These are phyloP conservation scores for Ogataea methylovora DNA, from an alignment of 805 yeast genomes.

Conservation along the genomic window DNA sequence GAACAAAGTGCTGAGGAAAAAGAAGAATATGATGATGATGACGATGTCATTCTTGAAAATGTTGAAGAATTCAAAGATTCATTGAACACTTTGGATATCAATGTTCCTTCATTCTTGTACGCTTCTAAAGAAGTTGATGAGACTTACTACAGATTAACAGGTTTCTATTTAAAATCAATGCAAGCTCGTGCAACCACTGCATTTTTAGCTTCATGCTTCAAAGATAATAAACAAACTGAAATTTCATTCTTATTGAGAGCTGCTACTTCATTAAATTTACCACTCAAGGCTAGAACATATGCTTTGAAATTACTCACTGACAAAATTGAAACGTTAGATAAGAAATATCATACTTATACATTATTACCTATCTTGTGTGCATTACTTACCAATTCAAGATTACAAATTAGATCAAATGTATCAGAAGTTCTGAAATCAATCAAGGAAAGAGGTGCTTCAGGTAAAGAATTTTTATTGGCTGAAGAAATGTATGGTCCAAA, in stretches of 20 bases:
- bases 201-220: slow-evolving; percentile 14
- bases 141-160: slow-evolving; percentile 35
- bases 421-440: slow-evolving; percentile 31
- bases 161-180: slow-evolving; percentile 38
- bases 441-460: slow-evolving; percentile 23
- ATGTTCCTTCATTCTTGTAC: slow-evolving; percentile 28
- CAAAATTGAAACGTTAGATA: slow-evolving; percentile 27
- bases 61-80: slow-evolving; percentile 17
- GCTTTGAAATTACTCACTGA: slow-evolving; percentile 36
- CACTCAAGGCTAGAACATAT: slow-evolving; percentile 45
- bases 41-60: slow-evolving; percentile 21
- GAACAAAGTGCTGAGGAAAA: slow-evolving; percentile 7
- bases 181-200: slow-evolving; percentile 6
- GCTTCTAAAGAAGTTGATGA: slow-evolving; percentile 20
- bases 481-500: slow-evolving; percentile 51
- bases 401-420: slow-evolving; percentile 40
- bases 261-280: slow-evolving; percentile 49
- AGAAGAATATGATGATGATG: slow-evolving; percentile 20
- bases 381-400: slow-evolving; percentile 44
- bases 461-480: slow-evolving; percentile 40
- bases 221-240: slow-evolving; percentile 17
- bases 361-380: slow-evolving; percentile 52
- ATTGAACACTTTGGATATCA: slow-evolving; percentile 10
- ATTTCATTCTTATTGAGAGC: slow-evolving; percentile 56
- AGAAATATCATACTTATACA: slow-evolving; percentile 34